Percentiles rank a stretch among this genome's conserved stretches.
Conservation (phyloP, 768 basidiomycete genomes). For the Podaxis sp. region DNA sequence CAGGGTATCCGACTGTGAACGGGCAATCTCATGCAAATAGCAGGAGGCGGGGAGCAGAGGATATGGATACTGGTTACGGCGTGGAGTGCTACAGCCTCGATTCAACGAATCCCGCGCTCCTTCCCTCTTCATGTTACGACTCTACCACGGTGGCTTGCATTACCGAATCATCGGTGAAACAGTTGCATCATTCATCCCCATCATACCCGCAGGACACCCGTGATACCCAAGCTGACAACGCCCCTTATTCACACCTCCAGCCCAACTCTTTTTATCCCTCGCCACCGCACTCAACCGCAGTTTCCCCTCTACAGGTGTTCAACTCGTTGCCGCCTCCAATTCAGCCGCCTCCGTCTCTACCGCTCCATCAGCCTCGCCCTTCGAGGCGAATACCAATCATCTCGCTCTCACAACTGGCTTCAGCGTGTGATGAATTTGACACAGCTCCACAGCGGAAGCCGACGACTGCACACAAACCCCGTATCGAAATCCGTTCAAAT, state of each 20-base stretch:
- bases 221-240: slow-evolving; percentile 3
- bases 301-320: slow-evolving; percentile 20
- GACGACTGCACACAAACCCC: slow-evolving; percentile 4
- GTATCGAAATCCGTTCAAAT: background rate
- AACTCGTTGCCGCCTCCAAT: slow-evolving; percentile 22
- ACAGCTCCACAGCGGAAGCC: slow-evolving; percentile 10
- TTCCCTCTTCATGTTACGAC: slow-evolving; percentile 1
- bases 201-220: slow-evolving; percentile 8
- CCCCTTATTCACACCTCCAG: slow-evolving; percentile 6
- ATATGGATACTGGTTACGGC: background rate
- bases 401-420: slow-evolving; percentile 40
- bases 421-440: slow-evolving; percentile 32
- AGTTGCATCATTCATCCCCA: background rate
- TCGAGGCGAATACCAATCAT: slow-evolving; percentile 45
- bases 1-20: background rate
- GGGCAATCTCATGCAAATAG: background rate
- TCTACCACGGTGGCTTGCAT: background rate
- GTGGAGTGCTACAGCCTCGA: background rate
- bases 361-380: slow-evolving; percentile 47
- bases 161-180: slow-evolving; percentile 1
- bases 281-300: slow-evolving; percentile 19
- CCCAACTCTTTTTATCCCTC: slow-evolving; percentile 7
- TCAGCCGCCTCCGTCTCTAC: slow-evolving; percentile 28
- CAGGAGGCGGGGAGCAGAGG: background rate
- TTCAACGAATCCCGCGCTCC: background rate